phyloP scores from a whole-genome alignment of 192 early-diverging fungal species.

The Cetraspora pellucida region DNA sequence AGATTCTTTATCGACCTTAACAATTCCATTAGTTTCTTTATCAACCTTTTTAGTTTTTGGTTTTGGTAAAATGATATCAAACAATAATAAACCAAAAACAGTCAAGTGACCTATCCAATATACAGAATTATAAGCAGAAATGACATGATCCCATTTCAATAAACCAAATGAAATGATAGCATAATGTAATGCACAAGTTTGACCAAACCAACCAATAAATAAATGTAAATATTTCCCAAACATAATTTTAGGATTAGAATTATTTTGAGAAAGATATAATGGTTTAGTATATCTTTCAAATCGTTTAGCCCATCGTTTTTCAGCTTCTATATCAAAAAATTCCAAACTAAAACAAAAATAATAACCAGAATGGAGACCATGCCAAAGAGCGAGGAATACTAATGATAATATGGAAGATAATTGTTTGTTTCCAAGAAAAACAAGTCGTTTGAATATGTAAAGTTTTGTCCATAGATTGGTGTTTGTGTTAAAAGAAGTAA shows the following conservation, averaged over 20 bases:
- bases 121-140: slow-evolving; percentile 27
- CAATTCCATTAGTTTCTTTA: neutral
- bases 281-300: slow-evolving; percentile 41
- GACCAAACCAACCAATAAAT: slow-evolving; percentile 44
- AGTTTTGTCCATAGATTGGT: slow-evolving; percentile 67
- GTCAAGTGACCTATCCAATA: slow-evolving; percentile 23
- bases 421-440: slow-evolving; percentile 60
- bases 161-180: slow-evolving; percentile 56
- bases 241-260: neutral
- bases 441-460: slow-evolving; percentile 63
- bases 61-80: slow-evolving; percentile 26
- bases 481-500: slow-evolving; percentile 65
- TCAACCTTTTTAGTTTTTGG: neutral
- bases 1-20: too few species aligned
- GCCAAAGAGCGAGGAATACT: slow-evolving; percentile 64
- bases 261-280: slow-evolving; percentile 37
- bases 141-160: slow-evolving; percentile 41
- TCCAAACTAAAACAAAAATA: slow-evolving; percentile 60
- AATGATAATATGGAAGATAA: slow-evolving; percentile 50
- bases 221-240: slow-evolving; percentile 37
- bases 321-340: slow-evolving; percentile 57
- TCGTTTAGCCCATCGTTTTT: slow-evolving; percentile 42
- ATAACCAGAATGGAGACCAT: slow-evolving; percentile 63
- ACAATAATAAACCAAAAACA: slow-evolving; percentile 20
- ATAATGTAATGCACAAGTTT: slow-evolving; percentile 51